phyloP scores from a whole-genome alignment of 2,329 filamentous ascomycete species.

The Gnomoniopsis smithogilvyi region DNA sequence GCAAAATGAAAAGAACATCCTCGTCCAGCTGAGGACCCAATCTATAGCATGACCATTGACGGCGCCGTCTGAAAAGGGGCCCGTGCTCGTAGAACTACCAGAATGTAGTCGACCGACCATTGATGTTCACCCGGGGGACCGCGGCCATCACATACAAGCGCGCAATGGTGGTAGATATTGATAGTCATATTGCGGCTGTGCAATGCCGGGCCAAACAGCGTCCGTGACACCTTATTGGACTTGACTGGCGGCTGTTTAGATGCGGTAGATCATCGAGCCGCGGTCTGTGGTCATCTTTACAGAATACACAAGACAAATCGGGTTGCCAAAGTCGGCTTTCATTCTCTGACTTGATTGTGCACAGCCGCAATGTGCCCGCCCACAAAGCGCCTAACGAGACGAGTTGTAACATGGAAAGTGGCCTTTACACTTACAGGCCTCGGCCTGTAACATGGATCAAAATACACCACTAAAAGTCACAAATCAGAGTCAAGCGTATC shows the following conservation, averaged over 20 bases:
- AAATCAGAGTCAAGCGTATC: neutral
- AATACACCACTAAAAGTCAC: neutral
- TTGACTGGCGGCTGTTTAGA: slow-evolving; percentile 14
- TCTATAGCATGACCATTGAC: neutral
- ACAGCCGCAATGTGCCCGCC: slow-evolving; percentile 4
- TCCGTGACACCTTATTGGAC: slow-evolving; percentile 10
- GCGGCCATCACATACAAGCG: neutral
- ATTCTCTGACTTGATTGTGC: neutral
- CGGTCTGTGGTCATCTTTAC: neutral
- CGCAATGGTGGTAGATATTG: neutral
- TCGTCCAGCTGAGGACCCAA: slow-evolving; percentile 7
- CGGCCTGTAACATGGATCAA: neutral
- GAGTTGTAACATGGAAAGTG: neutral
- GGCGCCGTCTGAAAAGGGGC: neutral
- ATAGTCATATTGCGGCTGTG: neutral
- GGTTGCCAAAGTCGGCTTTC: slow-evolving; percentile 3
- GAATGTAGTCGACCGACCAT: neutral
- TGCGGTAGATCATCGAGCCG: neutral
- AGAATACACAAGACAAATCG: slow-evolving; percentile 2
- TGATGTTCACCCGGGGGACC: neutral
- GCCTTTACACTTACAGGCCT: neutral
- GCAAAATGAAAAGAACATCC: neutral
- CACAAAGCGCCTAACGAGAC: slow-evolving; percentile 13
- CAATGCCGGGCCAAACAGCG: neutral
- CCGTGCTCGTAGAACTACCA: neutral